Evolutionary conservation across 2,329 filamentous ascomycete genomes (phyloP).

Genomic region (Fusarium sp.): DNA sequence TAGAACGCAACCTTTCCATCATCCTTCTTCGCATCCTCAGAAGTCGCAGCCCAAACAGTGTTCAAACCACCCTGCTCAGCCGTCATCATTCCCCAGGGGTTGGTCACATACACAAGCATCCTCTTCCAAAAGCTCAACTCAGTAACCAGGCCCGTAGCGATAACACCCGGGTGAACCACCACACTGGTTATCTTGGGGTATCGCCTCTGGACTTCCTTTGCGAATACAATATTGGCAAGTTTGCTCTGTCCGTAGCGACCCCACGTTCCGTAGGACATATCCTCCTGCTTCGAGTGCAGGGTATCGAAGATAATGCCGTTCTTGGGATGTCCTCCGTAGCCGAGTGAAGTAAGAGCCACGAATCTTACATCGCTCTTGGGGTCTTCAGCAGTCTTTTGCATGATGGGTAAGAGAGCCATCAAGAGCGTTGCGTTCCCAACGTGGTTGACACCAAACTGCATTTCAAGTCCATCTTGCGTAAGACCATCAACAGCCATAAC

Average conservation of each 20-base stretch:
- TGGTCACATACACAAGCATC: constrained; percentile 42
- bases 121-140: constrained; percentile 40
- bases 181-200: constrained; percentile 57
- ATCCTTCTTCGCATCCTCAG: constrained; percentile 26
- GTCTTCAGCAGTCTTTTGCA: constrained; percentile 37
- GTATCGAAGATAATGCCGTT: constrained; percentile 46
- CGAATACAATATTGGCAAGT: constrained; percentile 60
- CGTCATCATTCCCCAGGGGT: constrained; percentile 36
- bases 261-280: constrained; percentile 52
- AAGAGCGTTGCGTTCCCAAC: constrained; percentile 48
- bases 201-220: constrained; percentile 57
- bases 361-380: constrained; percentile 34
- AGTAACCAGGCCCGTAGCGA: constrained; percentile 46
- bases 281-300: constrained; percentile 43
- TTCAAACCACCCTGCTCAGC: constrained; percentile 47
- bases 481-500: constrained; percentile 47
- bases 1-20: constrained; percentile 40
- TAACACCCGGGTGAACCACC: constrained; percentile 61
- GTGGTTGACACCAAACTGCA: constrained; percentile 53
- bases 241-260: constrained; percentile 63
- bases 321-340: constrained; percentile 41
- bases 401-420: constrained; percentile 48
- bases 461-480: constrained; percentile 51
- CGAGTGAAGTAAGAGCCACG: constrained; percentile 46
- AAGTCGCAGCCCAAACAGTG: constrained; percentile 49